Percentiles rank a stretch among this genome's conserved stretches.
These are phyloP conservation scores for Dryas alaskensis DNA, from an alignment of 306 rosid species.

Conservation along the genomic window DNA sequence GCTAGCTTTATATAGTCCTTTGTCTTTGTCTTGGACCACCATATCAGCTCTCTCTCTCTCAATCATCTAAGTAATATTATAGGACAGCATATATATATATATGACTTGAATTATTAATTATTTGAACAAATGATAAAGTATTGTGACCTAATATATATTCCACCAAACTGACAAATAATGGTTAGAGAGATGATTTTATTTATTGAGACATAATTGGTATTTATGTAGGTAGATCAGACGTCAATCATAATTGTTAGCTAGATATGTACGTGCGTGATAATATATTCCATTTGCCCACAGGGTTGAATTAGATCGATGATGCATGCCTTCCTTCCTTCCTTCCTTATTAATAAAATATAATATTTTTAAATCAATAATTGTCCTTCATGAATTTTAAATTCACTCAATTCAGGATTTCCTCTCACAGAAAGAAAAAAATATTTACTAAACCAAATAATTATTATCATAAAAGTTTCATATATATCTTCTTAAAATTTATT, in stretches of 20 bases:
- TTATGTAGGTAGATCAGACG: slow-evolving; percentile 34
- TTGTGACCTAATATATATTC: slow-evolving; percentile 41
- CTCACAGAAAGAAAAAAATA: no score
- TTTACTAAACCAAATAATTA: no score
- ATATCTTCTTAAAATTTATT: no score
- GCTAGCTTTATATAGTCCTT: background rate
- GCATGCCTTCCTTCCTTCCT: background rate
- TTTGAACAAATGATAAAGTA: slow-evolving; percentile 13
- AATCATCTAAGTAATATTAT: no score
- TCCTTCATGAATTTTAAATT: no score
- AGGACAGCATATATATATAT: no score
- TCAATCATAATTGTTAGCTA: slow-evolving; percentile 34
- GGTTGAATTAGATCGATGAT: background rate
- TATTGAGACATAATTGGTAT: slow-evolving; percentile 6
- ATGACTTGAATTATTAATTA: no score
- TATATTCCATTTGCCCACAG: background rate
- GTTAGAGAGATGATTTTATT: slow-evolving; percentile 10
- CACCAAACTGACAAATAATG: slow-evolving; percentile 33
- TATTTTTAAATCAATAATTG: no score
- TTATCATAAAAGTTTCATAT: no score
- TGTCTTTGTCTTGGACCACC: background rate
- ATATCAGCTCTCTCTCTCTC: background rate
- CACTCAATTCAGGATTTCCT: no score
- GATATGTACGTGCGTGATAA: background rate
- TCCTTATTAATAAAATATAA: background rate